Evolutionary conservation across 495 filamentous ascomycete genomes (phyloP).

Genomic region (Podospora fimiseda): DNA sequence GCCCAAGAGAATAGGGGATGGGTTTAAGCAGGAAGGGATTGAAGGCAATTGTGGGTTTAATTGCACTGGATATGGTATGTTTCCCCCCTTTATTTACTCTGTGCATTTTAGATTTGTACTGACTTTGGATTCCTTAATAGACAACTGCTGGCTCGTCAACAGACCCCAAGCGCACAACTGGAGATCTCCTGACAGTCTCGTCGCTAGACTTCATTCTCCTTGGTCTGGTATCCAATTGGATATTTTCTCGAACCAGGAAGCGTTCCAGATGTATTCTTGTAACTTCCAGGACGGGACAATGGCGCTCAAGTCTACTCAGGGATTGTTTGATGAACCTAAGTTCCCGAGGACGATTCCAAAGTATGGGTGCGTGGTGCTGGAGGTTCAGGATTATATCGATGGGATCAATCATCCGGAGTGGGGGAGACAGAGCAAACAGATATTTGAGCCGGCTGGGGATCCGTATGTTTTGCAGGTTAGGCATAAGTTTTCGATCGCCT

Average conservation of each 20-base stretch:
- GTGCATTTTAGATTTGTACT: not conserved
- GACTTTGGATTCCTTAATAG: slow-evolving; percentile 13
- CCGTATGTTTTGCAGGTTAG: slow-evolving; percentile 61
- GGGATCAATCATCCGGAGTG: slow-evolving; percentile 75
- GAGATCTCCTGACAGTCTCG: slow-evolving; percentile 42
- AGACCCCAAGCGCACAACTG: slow-evolving; percentile 48
- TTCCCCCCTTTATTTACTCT: slow-evolving; percentile 2
- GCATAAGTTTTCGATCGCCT: slow-evolving; percentile 55
- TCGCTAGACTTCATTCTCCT: slow-evolving; percentile 56
- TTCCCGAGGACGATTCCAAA: slow-evolving; percentile 49
- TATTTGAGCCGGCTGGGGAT: slow-evolving; percentile 56
- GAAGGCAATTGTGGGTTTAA: slow-evolving; percentile 58
- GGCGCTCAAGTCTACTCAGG: slow-evolving; percentile 59
- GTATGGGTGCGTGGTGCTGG: slow-evolving; percentile 68
- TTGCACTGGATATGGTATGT: slow-evolving; percentile 73
- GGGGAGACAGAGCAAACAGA: slow-evolving; percentile 56
- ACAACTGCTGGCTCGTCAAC: slow-evolving; percentile 48
- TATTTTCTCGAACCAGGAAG: slow-evolving; percentile 67
- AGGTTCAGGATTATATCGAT: slow-evolving; percentile 70
- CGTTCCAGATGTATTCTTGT: slow-evolving; percentile 74
- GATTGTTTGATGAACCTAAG: slow-evolving; percentile 31
- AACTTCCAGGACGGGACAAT: slow-evolving; percentile 63
- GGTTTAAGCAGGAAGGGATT: slow-evolving; percentile 52
- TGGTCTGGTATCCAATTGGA: slow-evolving; percentile 69
- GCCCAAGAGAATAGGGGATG: slow-evolving; percentile 69